Conservation (phyloP, 202 grass and related monocot species). For the Bolboschoenoplectus hybrid region DNA sequence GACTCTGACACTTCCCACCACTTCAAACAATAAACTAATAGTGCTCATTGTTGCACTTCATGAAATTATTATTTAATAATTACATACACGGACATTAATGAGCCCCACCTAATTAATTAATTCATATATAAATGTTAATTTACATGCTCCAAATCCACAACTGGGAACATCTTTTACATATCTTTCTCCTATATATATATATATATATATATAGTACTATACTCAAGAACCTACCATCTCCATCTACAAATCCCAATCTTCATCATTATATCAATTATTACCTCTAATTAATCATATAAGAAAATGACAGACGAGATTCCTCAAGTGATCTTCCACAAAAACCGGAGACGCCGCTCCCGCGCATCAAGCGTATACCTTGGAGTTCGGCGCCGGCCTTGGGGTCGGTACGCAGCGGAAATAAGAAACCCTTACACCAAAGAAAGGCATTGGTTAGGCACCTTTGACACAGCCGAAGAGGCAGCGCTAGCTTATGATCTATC, state of each 20-base stretch:
- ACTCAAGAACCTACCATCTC: constrained; percentile 1
- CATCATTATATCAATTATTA: constrained; percentile 26
- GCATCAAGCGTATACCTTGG: constrained; percentile 76
- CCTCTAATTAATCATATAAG: constrained; percentile 25
- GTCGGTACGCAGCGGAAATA: constrained; percentile 59
- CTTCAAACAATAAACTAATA: constrained; percentile 13
- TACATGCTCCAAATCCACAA: constrained; percentile 25
- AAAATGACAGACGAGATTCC: constrained; percentile 43
- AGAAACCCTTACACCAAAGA: constrained; percentile 70
- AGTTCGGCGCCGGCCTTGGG: constrained; percentile 63
- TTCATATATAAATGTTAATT: neutral
- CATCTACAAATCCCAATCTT: constrained; percentile 11
- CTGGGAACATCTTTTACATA: neutral
- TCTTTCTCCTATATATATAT: neutral
- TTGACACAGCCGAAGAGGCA: constrained; percentile 47
- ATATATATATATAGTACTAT: neutral
- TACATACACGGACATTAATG: neutral
- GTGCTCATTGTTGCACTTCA: constrained; percentile 9
- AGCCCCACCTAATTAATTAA: neutral
- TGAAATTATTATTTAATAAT: constrained; percentile 27
- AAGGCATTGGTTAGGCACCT: constrained; percentile 65
- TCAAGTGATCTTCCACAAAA: constrained; percentile 33
- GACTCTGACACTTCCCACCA: constrained; percentile 25
- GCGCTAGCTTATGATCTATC: constrained; percentile 61
- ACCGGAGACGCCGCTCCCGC: constrained; percentile 50